Conservation (phyloP, 2,329 filamentous ascomycete genomes). For the Aspergillus ruber region DNA sequence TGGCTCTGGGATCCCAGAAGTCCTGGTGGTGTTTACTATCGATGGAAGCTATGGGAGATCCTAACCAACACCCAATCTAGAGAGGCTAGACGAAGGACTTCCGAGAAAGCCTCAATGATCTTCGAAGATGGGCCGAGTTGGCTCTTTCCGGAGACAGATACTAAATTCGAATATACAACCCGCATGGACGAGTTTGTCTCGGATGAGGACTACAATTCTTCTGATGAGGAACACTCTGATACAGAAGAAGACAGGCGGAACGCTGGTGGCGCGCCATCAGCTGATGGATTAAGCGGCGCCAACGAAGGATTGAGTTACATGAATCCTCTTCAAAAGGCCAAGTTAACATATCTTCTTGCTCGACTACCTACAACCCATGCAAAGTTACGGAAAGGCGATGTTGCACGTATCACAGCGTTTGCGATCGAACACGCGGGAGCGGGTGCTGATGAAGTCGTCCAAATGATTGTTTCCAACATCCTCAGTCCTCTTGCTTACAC, state of each 20-base stretch:
- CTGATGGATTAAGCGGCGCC: conserved; percentile 31
- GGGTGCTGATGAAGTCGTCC: conserved; percentile 85
- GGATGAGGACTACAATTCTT: conserved; percentile 79
- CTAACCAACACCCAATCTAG: conserved; percentile 57
- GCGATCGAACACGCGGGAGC: conserved; percentile 79
- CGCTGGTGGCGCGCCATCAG: conserved; percentile 34
- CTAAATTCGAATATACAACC: conserved; percentile 78
- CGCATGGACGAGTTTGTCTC: conserved; percentile 71
- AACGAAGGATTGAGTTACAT: conserved; percentile 59
- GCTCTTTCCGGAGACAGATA: conserved; percentile 63
- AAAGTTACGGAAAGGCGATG: conserved; percentile 72
- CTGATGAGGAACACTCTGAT: conserved; percentile 67
- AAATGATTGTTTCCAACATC: conserved; percentile 78
- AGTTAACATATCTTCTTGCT: conserved; percentile 75
- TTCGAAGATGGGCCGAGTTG: conserved; percentile 75
- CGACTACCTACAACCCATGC: conserved; percentile 70
- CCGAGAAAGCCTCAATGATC: conserved; percentile 50
- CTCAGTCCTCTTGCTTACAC: conserved; percentile 68
- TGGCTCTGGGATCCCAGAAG: conserved; percentile 88
- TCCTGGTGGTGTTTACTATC: conserved; percentile 78
- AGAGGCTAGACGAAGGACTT: conserved; percentile 31
- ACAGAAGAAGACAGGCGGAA: conserved; percentile 39
- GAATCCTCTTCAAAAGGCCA: conserved; percentile 76
- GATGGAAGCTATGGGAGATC: conserved; percentile 84
- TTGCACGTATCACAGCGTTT: conserved; percentile 79